Conservation (phyloP, 2,329 filamentous ascomycete species). For the Pochonia chlamydosporia region DNA sequence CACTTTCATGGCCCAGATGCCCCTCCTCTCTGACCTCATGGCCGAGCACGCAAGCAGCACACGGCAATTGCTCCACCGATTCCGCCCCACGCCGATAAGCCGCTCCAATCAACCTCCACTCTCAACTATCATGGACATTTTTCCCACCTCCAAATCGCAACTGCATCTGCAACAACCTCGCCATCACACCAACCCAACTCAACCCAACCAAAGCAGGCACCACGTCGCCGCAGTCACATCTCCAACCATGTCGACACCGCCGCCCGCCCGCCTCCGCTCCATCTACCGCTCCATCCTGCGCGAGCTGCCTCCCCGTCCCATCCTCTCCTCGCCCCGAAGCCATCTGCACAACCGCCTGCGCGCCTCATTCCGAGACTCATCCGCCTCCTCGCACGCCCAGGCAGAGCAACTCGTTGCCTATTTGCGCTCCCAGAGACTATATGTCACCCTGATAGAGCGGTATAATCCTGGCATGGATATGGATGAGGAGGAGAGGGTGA, state of each 20-base stretch:
- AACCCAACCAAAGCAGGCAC: too few species aligned
- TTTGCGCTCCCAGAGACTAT: slow-evolving; percentile 77
- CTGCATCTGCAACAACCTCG: background rate
- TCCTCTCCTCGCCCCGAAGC: slow-evolving; percentile 52
- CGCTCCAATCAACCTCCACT: background rate
- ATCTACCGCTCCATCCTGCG: slow-evolving; percentile 86
- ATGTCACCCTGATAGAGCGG: slow-evolving; percentile 74
- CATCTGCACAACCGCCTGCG: slow-evolving; percentile 30
- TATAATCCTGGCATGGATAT: slow-evolving; percentile 93
- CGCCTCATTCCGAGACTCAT: slow-evolving; percentile 22
- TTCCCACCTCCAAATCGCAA: background rate
- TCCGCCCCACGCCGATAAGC: too few species aligned
- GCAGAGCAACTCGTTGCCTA: slow-evolving; percentile 79
- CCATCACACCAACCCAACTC: background rate
- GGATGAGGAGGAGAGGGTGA: slow-evolving; percentile 76
- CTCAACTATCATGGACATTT: background rate
- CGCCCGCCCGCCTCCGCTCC: slow-evolving; percentile 54
- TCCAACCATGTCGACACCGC: slow-evolving; percentile 26
- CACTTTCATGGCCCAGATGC: too few species aligned
- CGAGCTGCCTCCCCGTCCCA: slow-evolving; percentile 71
- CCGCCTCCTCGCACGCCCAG: slow-evolving; percentile 17
- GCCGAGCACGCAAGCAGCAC: too few species aligned
- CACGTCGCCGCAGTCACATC: background rate
- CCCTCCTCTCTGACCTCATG: too few species aligned
- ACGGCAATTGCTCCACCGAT: too few species aligned